These are phyloP conservation scores for Fusarium sambucinum DNA, from an alignment of 2,329 filamentous ascomycete species.

Conservation along the genomic window DNA sequence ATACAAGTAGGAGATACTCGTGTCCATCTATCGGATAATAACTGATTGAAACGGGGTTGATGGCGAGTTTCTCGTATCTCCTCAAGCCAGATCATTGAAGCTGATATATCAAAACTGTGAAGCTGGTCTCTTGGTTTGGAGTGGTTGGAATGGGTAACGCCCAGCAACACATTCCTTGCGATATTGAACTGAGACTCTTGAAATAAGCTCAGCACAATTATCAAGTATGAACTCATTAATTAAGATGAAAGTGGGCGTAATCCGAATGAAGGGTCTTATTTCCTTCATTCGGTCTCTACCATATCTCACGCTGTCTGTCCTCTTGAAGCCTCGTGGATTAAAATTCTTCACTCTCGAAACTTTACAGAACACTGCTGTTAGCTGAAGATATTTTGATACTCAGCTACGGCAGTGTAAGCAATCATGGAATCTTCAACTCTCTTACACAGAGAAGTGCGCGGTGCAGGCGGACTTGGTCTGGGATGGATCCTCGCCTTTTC, in stretches of 20 bases:
- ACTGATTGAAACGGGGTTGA: slow-evolving; percentile 8
- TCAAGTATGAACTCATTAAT: slow-evolving; percentile 17
- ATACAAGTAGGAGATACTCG: background rate
- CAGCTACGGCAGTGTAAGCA: slow-evolving; percentile 30
- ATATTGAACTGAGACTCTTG: slow-evolving; percentile 49
- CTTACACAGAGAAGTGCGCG: slow-evolving; percentile 17
- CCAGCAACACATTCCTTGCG: slow-evolving; percentile 57
- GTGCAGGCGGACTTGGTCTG: slow-evolving; percentile 47
- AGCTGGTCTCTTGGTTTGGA: slow-evolving; percentile 31
- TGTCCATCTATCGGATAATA: slow-evolving; percentile 1
- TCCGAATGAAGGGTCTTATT: slow-evolving; percentile 23
- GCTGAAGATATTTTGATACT: slow-evolving; percentile 9
- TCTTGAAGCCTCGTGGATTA: slow-evolving; percentile 25
- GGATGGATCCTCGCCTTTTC: slow-evolving; percentile 61
- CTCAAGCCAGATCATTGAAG: background rate
- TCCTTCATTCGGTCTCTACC: slow-evolving; percentile 31
- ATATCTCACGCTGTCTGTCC: slow-evolving; percentile 37
- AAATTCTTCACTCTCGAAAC: slow-evolving; percentile 12
- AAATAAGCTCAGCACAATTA: slow-evolving; percentile 45
- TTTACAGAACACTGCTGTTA: slow-evolving; percentile 21
- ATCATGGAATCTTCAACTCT: slow-evolving; percentile 24
- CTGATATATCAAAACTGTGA: slow-evolving; percentile 27
- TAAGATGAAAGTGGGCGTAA: slow-evolving; percentile 42
- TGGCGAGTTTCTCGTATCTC: slow-evolving; percentile 2
- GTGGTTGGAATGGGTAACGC: slow-evolving; percentile 54